Percentiles rank a stretch among this genome's conserved stretches.
phyloP scores from a whole-genome alignment of 2,329 filamentous ascomycete species.

The Aspergillus flavus region DNA sequence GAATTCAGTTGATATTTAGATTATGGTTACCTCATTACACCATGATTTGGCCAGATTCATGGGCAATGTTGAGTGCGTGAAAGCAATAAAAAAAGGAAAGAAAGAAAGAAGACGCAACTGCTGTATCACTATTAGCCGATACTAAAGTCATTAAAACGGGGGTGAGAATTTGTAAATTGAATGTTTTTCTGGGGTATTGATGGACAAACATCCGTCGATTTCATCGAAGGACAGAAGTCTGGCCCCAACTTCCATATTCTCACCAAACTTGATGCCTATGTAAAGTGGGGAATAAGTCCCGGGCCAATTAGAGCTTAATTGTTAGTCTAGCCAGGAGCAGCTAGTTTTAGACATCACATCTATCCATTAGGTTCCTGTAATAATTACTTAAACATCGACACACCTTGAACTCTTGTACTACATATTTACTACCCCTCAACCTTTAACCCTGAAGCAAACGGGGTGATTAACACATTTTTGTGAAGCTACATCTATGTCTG shows the following conservation, averaged over 20 bases:
- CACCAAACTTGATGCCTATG: too few species aligned
- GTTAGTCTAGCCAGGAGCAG: background rate
- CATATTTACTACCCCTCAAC: background rate
- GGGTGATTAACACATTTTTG: background rate
- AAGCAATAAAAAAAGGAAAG: background rate
- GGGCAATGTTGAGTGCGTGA: background rate
- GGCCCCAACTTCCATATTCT: background rate
- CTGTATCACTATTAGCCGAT: background rate
- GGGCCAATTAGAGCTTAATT: background rate
- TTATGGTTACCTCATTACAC: background rate
- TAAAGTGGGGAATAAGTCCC: background rate
- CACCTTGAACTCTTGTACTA: background rate
- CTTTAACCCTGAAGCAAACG: background rate
- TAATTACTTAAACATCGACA: background rate
- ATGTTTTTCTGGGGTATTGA: background rate
- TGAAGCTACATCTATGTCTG: constrained; percentile 24
- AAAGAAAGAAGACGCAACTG: too few species aligned
- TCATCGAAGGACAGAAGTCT: too few species aligned
- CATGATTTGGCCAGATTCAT: background rate
- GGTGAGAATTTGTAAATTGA: background rate
- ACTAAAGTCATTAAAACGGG: background rate
- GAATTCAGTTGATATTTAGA: constrained; percentile 21
- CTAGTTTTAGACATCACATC: background rate
- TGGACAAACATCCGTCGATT: too few species aligned
- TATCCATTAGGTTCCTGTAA: background rate